Evolutionary conservation across 208 protist genomes (phyloP).

Genomic region (Phytomonas sp.): DNA sequence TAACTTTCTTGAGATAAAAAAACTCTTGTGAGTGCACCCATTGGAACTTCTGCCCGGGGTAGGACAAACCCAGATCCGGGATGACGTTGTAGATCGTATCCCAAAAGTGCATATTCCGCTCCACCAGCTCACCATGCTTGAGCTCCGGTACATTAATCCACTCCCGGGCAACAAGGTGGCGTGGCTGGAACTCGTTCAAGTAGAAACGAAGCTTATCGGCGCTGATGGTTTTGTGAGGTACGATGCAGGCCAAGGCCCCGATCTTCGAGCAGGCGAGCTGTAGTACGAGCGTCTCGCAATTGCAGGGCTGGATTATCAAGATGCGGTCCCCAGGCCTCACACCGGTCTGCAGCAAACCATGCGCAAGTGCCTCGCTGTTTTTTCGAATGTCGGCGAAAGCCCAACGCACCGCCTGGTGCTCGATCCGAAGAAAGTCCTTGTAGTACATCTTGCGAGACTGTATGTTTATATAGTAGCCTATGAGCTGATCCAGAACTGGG

Average conservation of each 20-base stretch:
- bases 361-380: slow-evolving; percentile 88
- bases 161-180: slow-evolving; percentile 77
- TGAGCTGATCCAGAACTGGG: slow-evolving; percentile 83
- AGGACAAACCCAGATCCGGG: slow-evolving; percentile 86
- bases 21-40: slow-evolving; percentile 91
- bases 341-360: slow-evolving; percentile 86
- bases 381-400: slow-evolving; percentile 89
- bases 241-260: slow-evolving; percentile 72
- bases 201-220: slow-evolving; percentile 88
- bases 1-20: slow-evolving; percentile 87
- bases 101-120: slow-evolving; percentile 91
- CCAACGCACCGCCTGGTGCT: slow-evolving; percentile 90
- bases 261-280: slow-evolving; percentile 87
- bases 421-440: slow-evolving; percentile 89
- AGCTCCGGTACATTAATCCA: slow-evolving; percentile 84
- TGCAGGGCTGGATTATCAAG: slow-evolving; percentile 83
- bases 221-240: slow-evolving; percentile 74
- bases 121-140: slow-evolving; percentile 76
- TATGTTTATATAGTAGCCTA: slow-evolving; percentile 91
- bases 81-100: slow-evolving; percentile 90
- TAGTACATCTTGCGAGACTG: slow-evolving; percentile 92
- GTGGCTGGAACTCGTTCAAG: slow-evolving; percentile 88
- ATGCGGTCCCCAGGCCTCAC: slow-evolving; percentile 79
- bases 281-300: slow-evolving; percentile 87
- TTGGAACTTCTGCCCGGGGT: slow-evolving; percentile 88